These are phyloP conservation scores for Phytophthora citrophthora DNA, from an alignment of 352 stramenopile species.

Conservation along the genomic window DNA sequence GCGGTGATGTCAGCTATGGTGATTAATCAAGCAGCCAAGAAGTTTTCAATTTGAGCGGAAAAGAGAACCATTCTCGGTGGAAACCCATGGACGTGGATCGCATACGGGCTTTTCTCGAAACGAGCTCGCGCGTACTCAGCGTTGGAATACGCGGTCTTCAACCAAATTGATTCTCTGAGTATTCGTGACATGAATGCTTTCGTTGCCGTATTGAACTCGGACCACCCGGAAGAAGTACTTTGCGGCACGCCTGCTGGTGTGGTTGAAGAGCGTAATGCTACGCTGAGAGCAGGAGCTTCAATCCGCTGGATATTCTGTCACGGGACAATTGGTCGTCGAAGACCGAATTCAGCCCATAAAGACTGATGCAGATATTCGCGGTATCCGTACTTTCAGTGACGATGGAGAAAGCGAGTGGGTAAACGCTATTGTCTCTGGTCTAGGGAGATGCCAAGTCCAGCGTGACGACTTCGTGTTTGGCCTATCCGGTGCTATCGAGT, in stretches of 20 bases:
- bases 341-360: no score
- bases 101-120: constrained; percentile 18
- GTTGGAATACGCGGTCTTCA: constrained; percentile 2
- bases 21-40: constrained; percentile 10
- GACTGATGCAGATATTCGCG: no score
- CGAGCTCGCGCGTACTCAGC: constrained; percentile 5
- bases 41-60: neutral
- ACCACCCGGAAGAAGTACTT: constrained; percentile 18
- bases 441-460: constrained; percentile 13
- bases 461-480: constrained; percentile 6
- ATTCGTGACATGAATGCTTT: neutral
- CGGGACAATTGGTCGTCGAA: no score
- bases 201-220: constrained; percentile 3
- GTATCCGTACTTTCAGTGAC: constrained; percentile 5
- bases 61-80: neutral
- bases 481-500: neutral
- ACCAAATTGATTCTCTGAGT: constrained; percentile 3
- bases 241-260: constrained; percentile 3
- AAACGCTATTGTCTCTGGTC: constrained; percentile 4
- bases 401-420: constrained; percentile 12
- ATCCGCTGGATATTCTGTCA: constrained; percentile 8
- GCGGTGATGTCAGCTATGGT: constrained; percentile 9
- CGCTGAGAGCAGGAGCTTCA: constrained; percentile 4
- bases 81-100: constrained; percentile 10
- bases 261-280: constrained; percentile 4